Conservation (phyloP, 2,329 filamentous ascomycete species). For the Colletotrichum sublineola region DNA sequence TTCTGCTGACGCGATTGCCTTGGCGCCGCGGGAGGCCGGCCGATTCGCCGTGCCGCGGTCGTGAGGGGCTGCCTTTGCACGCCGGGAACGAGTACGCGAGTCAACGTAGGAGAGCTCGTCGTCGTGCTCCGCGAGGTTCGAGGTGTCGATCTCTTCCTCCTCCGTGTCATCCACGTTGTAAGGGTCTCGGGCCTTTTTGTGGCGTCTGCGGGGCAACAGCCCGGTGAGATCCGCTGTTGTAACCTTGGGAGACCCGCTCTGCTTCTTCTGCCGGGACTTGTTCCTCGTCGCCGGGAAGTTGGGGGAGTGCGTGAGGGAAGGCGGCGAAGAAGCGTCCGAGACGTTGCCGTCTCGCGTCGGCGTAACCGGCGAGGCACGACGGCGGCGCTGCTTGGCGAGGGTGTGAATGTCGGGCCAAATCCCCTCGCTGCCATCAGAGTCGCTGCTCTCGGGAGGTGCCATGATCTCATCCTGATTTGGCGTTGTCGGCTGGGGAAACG, state of each 20-base stretch:
- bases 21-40: conserved; percentile 43
- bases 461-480: conserved; percentile 64
- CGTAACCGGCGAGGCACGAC: conserved; percentile 54
- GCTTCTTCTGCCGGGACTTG: conserved; percentile 45
- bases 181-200: conserved; percentile 55
- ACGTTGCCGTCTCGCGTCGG: conserved; percentile 56
- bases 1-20: conserved; percentile 42
- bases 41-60: conserved; percentile 48
- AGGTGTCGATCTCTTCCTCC: conserved; percentile 63
- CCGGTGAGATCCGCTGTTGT: conserved; percentile 68
- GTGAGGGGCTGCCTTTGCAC: conserved; percentile 48
- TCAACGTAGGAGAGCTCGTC: conserved; percentile 68
- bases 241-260: conserved; percentile 54
- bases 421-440: conserved; percentile 58
- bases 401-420: conserved; percentile 67
- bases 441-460: conserved; percentile 69
- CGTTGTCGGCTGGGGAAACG: conserved; percentile 54
- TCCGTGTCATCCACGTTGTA: conserved; percentile 54
- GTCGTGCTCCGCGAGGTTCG: conserved; percentile 64
- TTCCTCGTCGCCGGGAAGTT: conserved; percentile 58
- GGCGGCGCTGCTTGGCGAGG: conserved; percentile 60
- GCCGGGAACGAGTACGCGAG: conserved; percentile 53
- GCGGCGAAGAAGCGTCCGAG: conserved; percentile 73
- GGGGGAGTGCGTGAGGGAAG: conserved; percentile 76
- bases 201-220: conserved; percentile 66